A percentile compares a stretch with the other conserved stretches of the same genome.
Conservation (phyloP, 768 basidiomycete species). For the Agaricus sinodeliciosus region DNA sequence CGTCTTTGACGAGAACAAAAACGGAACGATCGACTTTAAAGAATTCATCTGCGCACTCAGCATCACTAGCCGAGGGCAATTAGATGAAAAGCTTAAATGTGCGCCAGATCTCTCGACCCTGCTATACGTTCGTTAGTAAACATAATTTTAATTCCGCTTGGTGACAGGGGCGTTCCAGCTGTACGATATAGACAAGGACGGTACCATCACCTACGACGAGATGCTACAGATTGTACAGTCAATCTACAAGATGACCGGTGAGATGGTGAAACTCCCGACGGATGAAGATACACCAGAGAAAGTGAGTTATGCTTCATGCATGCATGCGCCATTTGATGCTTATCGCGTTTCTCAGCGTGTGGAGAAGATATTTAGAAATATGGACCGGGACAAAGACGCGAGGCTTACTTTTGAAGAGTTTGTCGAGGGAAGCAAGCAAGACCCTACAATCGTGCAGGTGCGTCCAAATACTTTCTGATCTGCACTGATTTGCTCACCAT, state of each 20-base stretch:
- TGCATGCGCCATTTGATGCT: conserved; percentile 10
- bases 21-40: conserved; percentile 97
- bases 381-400: conserved; percentile 95
- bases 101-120: conserved; percentile 31
- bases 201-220: conserved; percentile 96
- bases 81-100: conserved; percentile 99
- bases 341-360: conserved; percentile 61
- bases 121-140: conserved; percentile 7
- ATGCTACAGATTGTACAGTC: conserved; percentile 98
- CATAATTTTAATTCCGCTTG: conserved; percentile 8
- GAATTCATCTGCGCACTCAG: conserved; percentile 98
- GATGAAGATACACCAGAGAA: conserved; percentile 99
- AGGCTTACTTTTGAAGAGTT: conserved; percentile 95
- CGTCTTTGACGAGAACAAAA: conserved; percentile 92
- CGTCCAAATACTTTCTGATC: conserved; percentile 12
- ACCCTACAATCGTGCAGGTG: conserved; percentile 98
- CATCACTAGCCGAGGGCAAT: conserved; percentile 84
- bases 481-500: conserved; percentile 9
- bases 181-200: conserved; percentile 98
- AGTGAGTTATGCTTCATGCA: conserved; percentile 33
- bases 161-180: conserved; percentile 95
- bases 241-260: conserved; percentile 99
- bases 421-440: conserved; percentile 96
- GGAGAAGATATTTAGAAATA: conserved; percentile 96
- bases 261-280: conserved; percentile 97